phyloP scores from a whole-genome alignment of 2,329 filamentous ascomycete genomes.

The Capronia coronata region DNA sequence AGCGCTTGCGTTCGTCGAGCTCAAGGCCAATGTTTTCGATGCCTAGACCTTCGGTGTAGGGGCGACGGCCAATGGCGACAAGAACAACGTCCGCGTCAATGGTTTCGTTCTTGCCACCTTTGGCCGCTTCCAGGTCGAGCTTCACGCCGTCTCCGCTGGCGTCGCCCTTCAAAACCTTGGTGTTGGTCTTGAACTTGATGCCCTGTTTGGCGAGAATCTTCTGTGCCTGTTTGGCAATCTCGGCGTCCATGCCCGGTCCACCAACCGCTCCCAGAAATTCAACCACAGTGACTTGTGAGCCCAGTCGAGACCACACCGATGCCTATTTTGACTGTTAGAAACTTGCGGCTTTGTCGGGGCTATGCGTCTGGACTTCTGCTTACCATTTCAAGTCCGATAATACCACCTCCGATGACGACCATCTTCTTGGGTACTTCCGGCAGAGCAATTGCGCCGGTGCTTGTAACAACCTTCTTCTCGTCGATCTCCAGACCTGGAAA shows the following conservation, averaged over 20 bases:
- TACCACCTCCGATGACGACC: conserved; percentile 95
- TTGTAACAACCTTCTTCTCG: conserved; percentile 95
- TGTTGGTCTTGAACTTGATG: conserved; percentile 95
- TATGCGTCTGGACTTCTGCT: neutral
- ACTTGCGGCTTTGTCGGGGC: neutral
- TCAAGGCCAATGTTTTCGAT: conserved; percentile 92
- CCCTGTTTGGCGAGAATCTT: conserved; percentile 95
- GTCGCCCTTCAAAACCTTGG: conserved; percentile 86
- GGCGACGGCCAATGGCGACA: conserved; percentile 90
- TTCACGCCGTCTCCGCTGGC: conserved; percentile 69
- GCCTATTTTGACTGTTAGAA: conserved; percentile 40
- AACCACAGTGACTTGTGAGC: conserved; percentile 90
- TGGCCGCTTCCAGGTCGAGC: conserved; percentile 81
- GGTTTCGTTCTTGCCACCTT: conserved; percentile 90
- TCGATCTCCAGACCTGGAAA: conserved; percentile 95
- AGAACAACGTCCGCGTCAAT: conserved; percentile 92
- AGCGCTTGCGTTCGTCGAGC: conserved; percentile 83
- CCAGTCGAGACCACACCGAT: conserved; percentile 93
- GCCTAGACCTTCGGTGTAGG: conserved; percentile 85
- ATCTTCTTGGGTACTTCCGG: conserved; percentile 91
- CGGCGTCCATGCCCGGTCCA: conserved; percentile 92
- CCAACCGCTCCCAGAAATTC: conserved; percentile 96
- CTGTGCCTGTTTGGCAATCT: conserved; percentile 84
- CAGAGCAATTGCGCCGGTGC: conserved; percentile 86
- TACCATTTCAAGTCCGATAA: conserved; percentile 97